Conservation (phyloP, 495 filamentous ascomycete genomes). For the Amniculicola lignicola region DNA sequence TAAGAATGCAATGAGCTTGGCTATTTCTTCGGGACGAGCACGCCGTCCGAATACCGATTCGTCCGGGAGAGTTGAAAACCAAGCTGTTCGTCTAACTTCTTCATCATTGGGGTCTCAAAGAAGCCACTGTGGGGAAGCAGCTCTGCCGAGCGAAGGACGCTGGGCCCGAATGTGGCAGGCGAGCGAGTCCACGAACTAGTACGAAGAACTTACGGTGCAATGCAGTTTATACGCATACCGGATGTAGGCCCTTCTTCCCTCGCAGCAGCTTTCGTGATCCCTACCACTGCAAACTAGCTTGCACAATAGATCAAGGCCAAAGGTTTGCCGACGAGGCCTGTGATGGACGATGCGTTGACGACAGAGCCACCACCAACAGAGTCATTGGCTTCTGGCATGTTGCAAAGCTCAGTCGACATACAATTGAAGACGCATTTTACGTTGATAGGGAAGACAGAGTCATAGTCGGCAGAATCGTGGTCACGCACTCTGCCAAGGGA, state of each 20-base stretch:
- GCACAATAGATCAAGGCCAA: constrained; percentile 53
- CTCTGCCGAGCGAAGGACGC: neutral
- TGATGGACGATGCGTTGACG: constrained; percentile 56
- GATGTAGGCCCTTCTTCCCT: constrained; percentile 4
- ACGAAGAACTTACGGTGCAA: constrained; percentile 31
- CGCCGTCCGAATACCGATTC: constrained; percentile 6
- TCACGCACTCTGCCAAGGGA: constrained; percentile 39
- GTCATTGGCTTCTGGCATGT: constrained; percentile 8
- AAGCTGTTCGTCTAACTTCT: constrained; percentile 26
- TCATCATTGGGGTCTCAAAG: constrained; percentile 50
- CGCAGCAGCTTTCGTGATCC: constrained; percentile 55
- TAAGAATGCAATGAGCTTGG: constrained; percentile 20
- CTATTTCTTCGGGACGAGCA: constrained; percentile 23
- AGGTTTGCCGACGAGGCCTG: constrained; percentile 52
- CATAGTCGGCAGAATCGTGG: constrained; percentile 33
- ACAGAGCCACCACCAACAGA: constrained; percentile 38
- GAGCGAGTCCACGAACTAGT: neutral
- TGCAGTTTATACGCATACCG: constrained; percentile 15
- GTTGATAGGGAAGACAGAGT: constrained; percentile 36
- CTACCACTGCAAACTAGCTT: constrained; percentile 54
- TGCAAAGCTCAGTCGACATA: constrained; percentile 32
- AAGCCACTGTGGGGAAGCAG: neutral
- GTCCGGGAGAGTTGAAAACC: constrained; percentile 38
- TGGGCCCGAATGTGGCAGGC: neutral
- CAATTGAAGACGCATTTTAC: constrained; percentile 38